Percentiles rank a stretch among this genome's conserved stretches.
phyloP scores from a whole-genome alignment of 1,284 basidiomycete species.

The Ganoderma lucidum region DNA sequence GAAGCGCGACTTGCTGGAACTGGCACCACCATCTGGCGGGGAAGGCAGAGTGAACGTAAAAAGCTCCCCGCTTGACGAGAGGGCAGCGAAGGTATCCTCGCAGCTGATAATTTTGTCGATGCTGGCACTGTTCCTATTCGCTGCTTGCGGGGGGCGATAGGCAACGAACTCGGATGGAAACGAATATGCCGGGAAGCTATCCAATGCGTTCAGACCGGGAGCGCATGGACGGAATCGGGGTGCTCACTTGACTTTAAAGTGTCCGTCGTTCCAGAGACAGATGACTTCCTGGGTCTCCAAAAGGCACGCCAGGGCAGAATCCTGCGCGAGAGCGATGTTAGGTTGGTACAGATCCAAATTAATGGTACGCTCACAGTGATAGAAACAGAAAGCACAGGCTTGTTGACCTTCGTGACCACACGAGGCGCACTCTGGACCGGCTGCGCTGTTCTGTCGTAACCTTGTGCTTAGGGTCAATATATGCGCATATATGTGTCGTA shows the following conservation, averaged over 20 bases:
- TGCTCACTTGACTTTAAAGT: constrained; percentile 77
- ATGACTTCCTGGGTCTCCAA: constrained; percentile 82
- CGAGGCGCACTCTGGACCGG: constrained; percentile 85
- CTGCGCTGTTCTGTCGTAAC: constrained; percentile 79
- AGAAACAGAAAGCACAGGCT: constrained; percentile 74
- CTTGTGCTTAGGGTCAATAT: constrained; percentile 43
- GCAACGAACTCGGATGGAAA: constrained; percentile 80
- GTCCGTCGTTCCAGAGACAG: constrained; percentile 82
- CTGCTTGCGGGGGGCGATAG: constrained; percentile 82
- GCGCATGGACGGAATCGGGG: constrained; percentile 28
- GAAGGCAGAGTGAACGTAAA: constrained; percentile 80
- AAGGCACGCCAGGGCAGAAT: constrained; percentile 84
- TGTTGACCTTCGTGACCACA: constrained; percentile 81
- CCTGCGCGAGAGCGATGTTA: constrained; percentile 54
- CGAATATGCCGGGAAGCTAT: constrained; percentile 71
- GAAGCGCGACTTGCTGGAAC: constrained; percentile 40
- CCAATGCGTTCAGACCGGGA: constrained; percentile 9
- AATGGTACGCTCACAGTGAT: constrained; percentile 65
- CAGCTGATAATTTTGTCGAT: constrained; percentile 87
- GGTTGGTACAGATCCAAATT: constrained; percentile 4
- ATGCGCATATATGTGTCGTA: not conserved
- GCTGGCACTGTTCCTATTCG: constrained; percentile 70
- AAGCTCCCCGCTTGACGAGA: constrained; percentile 90
- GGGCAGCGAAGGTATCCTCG: constrained; percentile 86
- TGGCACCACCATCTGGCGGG: constrained; percentile 33